Percentiles rank a stretch among this genome's conserved stretches.
Conservation (phyloP, 2,329 filamentous ascomycete genomes). For the Colletotrichum australisinense region DNA sequence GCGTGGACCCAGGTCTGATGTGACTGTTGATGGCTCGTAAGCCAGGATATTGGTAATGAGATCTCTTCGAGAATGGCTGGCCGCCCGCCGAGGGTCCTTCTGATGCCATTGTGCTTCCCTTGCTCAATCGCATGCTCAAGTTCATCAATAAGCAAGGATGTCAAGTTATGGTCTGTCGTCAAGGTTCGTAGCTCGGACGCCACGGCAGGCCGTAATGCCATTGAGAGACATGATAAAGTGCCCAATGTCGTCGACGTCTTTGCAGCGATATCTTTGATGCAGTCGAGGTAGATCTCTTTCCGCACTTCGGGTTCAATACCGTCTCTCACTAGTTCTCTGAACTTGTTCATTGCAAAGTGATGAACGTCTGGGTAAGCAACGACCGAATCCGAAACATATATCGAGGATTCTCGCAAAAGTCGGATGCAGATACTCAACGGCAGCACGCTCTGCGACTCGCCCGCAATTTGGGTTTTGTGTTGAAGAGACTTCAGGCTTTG, state of each 20-base stretch:
- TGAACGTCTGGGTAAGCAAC: constrained; percentile 73
- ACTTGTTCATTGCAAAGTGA: constrained; percentile 69
- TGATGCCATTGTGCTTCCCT: constrained; percentile 54
- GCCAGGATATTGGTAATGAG: constrained; percentile 69
- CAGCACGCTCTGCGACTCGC: constrained; percentile 48
- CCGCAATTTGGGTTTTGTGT: constrained; percentile 54
- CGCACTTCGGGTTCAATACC: constrained; percentile 68
- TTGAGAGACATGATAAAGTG: constrained; percentile 74
- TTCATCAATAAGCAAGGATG: constrained; percentile 72
- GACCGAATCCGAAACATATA: constrained; percentile 62
- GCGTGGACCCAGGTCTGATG: constrained; percentile 67
- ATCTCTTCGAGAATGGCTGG: constrained; percentile 66
- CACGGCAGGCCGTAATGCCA: constrained; percentile 59
- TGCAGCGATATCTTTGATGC: constrained; percentile 74
- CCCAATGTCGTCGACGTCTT: constrained; percentile 75
- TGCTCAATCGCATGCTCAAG: constrained; percentile 65
- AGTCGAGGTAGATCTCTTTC: constrained; percentile 72
- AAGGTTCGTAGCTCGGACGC: constrained; percentile 66
- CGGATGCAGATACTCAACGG: constrained; percentile 69
- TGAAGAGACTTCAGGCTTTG: constrained; percentile 63
- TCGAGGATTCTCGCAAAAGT: constrained; percentile 77
- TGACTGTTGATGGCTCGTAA: constrained; percentile 71
- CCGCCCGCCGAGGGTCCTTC: constrained; percentile 58
- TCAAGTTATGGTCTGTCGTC: constrained; percentile 70
- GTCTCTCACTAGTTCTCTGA: constrained; percentile 68